Conservation (phyloP, 768 basidiomycete genomes). For the Antrodiella citrinella region DNA sequence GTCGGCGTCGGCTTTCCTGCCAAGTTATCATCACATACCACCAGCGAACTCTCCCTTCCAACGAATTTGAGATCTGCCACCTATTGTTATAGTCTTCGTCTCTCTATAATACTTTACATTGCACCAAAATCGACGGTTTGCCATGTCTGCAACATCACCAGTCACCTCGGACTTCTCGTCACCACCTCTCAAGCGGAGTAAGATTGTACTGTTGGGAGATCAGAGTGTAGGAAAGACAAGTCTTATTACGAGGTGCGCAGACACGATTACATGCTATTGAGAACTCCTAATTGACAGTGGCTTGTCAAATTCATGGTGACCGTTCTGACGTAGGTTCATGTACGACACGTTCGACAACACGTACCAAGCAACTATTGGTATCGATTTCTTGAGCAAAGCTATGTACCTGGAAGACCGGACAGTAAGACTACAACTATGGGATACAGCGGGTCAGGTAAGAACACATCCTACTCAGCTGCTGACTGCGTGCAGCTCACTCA, state of each 20-base stretch:
- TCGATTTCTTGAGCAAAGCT: conserved; percentile 99
- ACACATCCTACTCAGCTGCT: background rate
- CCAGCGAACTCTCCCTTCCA: background rate
- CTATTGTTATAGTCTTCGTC: background rate
- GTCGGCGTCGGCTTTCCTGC: background rate
- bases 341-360: conserved; percentile 99
- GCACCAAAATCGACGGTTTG: background rate
- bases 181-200: conserved; percentile 87
- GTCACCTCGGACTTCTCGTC: conserved; percentile 79
- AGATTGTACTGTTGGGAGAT: conserved; percentile 93
- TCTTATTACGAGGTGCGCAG: conserved; percentile 87
- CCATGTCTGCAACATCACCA: conserved; percentile 42
- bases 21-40: background rate
- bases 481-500: conserved; percentile 4
- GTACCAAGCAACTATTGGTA: conserved; percentile 95
- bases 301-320: too few species aligned
- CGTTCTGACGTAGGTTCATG: conserved; percentile 65
- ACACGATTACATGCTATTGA: conserved; percentile 2
- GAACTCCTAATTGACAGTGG: background rate
- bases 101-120: background rate
- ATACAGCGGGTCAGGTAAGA: conserved; percentile 89
- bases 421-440: conserved; percentile 96
- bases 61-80: background rate
- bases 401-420: conserved; percentile 99
- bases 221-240: conserved; percentile 99